Base-by-base conservation (phyloP, 2,329 filamentous ascomycete species). In the Trichoderma gracile region DNA sequence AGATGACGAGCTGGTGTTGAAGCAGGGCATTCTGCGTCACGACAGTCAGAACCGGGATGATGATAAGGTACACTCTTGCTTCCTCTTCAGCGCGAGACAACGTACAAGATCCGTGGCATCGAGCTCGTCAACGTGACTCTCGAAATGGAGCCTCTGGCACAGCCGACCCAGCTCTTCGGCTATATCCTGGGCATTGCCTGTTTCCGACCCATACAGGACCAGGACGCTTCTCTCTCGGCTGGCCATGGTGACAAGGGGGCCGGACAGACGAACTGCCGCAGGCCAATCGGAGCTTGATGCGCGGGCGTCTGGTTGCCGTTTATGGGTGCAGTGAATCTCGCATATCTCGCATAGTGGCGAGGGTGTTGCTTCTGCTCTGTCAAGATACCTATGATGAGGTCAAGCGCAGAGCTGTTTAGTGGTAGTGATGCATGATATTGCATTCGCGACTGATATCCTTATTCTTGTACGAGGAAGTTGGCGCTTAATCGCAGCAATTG, bases 161-260 rank as follows among this genome's bases (percentile, higher is more conserved):
- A 91, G 77, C 46, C 88, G 83, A 45, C 89, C 91, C 67, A 98
- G 80, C 74, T 97, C 92, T 72, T 92, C 88, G 21, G 95, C 94
- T 68, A 94, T 86, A 77, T 98, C 94, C 77, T 97, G 91, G 62
- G 92, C 89, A 73, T 95, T 97, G 64, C 95, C 95, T 23, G 93
- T 98, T 80, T 99, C 95, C 45, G 94, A 96, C 63, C 92, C 95
- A 78, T 97, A 99, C 40, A 96, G 83, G 65, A 99, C 83, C 69
- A 96, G 84, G 56, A 84, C 76, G 65, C 78, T 79, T 69, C 84
- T 68, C 40, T 71, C 69, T 15, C 69, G 58, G 57, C 69, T 68
- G 49, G 72, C 69, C 70, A 75, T 77, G 56, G 40, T 27, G 54
- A 56, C 21, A 42, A 55, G 21, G 47, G 17, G 55, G 10, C 50